Base-by-base conservation (phyloP, 345 rosid genomes). In the Hypericum perforatum region DNA sequence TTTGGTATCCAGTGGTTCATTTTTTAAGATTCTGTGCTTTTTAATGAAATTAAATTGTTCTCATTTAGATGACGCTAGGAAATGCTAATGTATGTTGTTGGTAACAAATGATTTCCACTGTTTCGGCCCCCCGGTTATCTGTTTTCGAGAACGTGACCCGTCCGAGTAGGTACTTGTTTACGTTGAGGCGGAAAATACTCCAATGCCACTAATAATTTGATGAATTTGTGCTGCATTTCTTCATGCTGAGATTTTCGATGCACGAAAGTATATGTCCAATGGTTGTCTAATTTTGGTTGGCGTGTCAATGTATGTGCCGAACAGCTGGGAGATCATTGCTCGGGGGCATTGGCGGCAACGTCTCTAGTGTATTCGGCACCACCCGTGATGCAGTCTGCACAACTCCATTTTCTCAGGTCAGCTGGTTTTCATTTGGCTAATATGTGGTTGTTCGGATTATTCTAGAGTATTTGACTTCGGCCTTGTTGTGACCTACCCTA, bases 331-430 rank as follows among this genome's bases (percentile, higher is more conserved):
- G 15, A 9, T 52, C 55, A 12, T 38, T 52, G 42, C 14, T 51
- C 7, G 55, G 55, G 14, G 55, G 55, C 6, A 14, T 52, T 12
- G 9, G 41, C 41, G 38, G 37, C 55, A 52, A 37, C 55, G 9
- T 52, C 50, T 69, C 66, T 57, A 60, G 67, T 50, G 67, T 62
- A 36, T 15, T 68, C 51, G 71, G 45, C 58, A 13, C 73, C 42
- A 62, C 72, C 7, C 59, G 10, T 61, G 78, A 76, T 50, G 51
- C 58, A 49, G 52, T 70, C 49, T 60, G 53, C 16, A 59, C 37
- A 43, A 65, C 39, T 63, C 57, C 57, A 52, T 52, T 72, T 68
- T 67, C 65, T 65, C 88, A 76, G 82, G 88, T 76, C 7, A 62
- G 75, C 32, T 41, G 15, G 5, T 14, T 37, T 48, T 37, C 12